These are phyloP conservation scores for Trypanosoma avium DNA, from an alignment of 208 protist species.

Conservation along the genomic window DNA sequence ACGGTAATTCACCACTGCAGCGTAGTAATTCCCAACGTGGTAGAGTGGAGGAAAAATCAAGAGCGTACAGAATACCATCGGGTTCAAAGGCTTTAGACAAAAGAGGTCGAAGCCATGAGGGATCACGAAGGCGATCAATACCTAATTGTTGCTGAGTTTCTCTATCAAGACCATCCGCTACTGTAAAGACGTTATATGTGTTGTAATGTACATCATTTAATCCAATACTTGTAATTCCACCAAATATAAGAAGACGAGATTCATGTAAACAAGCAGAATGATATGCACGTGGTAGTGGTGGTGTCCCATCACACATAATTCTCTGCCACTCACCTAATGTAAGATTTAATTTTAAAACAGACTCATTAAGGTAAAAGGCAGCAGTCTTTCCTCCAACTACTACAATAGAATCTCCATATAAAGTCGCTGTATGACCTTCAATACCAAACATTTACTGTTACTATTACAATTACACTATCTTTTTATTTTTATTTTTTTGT, in stretches of 20 bases:
- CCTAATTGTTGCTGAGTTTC: background rate
- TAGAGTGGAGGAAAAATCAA: constrained; percentile 10
- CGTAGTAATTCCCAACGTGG: constrained; percentile 11
- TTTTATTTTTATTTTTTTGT: no score
- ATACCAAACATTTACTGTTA: constrained; percentile 21
- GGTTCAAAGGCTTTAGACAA: background rate
- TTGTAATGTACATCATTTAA: constrained; percentile 29
- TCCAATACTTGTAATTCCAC: constrained; percentile 21
- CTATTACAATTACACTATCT: background rate
- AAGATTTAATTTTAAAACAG: constrained; percentile 11
- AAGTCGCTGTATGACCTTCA: constrained; percentile 25
- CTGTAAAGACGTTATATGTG: constrained; percentile 24
- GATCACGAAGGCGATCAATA: background rate
- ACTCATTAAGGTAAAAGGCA: constrained; percentile 18
- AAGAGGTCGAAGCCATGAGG: constrained; percentile 11
- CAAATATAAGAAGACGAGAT: constrained; percentile 17
- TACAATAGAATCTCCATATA: constrained; percentile 20
- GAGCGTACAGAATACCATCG: background rate
- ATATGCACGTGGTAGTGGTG: constrained; percentile 17
- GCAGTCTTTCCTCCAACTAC: constrained; percentile 22
- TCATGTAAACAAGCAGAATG: constrained; percentile 20
- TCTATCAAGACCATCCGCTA: constrained; percentile 9
- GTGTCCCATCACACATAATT: constrained; percentile 4
- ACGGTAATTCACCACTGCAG: background rate
- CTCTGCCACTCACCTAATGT: constrained; percentile 4